phyloP scores from a whole-genome alignment of 106 monocot species.

The Iris macrosiphon region DNA sequence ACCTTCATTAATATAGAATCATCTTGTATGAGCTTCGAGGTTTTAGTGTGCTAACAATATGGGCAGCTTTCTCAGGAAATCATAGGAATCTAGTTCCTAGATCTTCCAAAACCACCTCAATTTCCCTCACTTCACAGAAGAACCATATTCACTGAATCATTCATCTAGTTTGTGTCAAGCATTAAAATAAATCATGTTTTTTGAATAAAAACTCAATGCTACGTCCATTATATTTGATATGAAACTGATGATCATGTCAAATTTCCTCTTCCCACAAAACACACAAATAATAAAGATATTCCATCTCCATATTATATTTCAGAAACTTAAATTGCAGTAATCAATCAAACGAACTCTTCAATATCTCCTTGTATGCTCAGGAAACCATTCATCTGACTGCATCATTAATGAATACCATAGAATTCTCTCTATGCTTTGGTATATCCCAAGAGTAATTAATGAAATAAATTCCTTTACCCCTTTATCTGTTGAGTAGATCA shows the following conservation, averaged over 20 bases:
- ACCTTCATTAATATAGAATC: slow-evolving; percentile 4
- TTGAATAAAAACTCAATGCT: background rate
- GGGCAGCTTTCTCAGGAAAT: background rate
- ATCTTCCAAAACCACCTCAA: background rate
- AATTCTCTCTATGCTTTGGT: background rate
- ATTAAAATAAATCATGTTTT: background rate
- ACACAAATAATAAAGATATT: background rate
- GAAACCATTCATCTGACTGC: background rate
- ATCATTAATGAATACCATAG: background rate
- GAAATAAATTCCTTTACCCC: background rate
- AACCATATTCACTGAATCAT: background rate
- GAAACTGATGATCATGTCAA: background rate
- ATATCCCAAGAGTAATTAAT: background rate
- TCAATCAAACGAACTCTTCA: background rate
- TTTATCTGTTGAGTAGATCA: background rate
- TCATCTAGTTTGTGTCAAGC: no score
- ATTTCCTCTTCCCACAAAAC: slow-evolving; percentile 4
- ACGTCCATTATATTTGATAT: background rate
- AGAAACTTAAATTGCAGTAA: background rate
- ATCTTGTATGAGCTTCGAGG: slow-evolving; percentile 2
- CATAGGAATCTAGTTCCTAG: background rate
- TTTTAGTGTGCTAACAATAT: background rate
- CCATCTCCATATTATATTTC: background rate
- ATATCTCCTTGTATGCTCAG: background rate
- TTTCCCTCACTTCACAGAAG: background rate